Base-by-base conservation (phyloP, 495 filamentous ascomycete species). In the Cudoniella acicularis region DNA sequence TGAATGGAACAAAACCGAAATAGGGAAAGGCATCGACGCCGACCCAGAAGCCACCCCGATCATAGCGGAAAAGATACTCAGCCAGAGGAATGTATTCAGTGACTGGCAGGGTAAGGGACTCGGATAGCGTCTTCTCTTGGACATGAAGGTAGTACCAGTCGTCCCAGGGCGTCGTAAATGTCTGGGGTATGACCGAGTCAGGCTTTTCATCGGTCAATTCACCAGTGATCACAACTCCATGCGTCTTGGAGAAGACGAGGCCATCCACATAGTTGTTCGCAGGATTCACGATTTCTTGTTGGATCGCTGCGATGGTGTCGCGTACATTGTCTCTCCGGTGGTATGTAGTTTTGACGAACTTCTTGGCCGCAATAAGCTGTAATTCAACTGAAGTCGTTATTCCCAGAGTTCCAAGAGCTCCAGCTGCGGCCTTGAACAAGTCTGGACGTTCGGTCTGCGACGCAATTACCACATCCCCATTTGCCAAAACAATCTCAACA, bases 21-120 rank as follows among this genome's bases (percentile, higher is more conserved):
- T 80, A 82, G 22, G 69, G 48, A 67, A 82, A 84, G 8, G 77
- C 80, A 4, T 73, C 72, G 21, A 63, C 54, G 27, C 79, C 78
- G 18, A 81, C 76, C 80, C 79, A 83, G 76, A 84, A 84, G 2
- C 73, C 78, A 51, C 79, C 80, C 2, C 81, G 74, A 67, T 83
- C 80, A 66, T 84, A 81, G 16, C 81, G 73, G 70, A 84, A 84
- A 40, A 83, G 73, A 64, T 82, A 83, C 56, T 80, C 78, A 13
- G 64, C 67, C 1, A 80, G 62, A 2, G 79, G 79, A 24, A 80
- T 72, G 51, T 73, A 71, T 27, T 80, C 78, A 25, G 67, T 72
- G 8, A 67, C 49, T 0, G 62, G 53, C 22, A 53, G 48, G 22
- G 50, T 18, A 3, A 47, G 1, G 0, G 60, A 6, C 18, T 48